phyloP scores from a whole-genome alignment of 306 rosid species.

The Citrullus amarus region DNA sequence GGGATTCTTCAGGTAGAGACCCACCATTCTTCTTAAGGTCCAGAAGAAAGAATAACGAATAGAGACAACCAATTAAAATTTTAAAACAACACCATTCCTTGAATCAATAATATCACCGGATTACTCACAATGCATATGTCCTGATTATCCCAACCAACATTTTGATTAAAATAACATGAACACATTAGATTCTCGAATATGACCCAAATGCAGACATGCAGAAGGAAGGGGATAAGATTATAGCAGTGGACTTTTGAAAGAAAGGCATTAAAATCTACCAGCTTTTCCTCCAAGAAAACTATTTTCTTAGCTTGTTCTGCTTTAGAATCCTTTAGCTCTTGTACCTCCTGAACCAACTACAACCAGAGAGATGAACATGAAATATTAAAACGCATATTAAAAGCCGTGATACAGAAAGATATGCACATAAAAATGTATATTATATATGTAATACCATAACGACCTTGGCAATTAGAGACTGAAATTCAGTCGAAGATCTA shows the following conservation, averaged over 20 bases:
- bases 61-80: not conserved
- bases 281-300: conserved; percentile 35
- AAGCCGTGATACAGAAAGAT: not conserved
- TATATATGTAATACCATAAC: not conserved
- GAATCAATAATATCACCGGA: not conserved
- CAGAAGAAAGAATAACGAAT: not conserved
- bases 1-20: not conserved
- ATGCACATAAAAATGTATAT: not conserved
- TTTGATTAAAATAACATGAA: not conserved
- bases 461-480: conserved; percentile 28
- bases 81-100: not conserved
- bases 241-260: conserved; percentile 1
- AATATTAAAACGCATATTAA: not conserved
- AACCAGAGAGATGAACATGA: not conserved
- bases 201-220: not conserved
- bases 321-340: conserved; percentile 32
- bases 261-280: conserved; percentile 31
- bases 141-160: not conserved
- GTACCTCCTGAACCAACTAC: conserved; percentile 42
- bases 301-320: conserved; percentile 24
- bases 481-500: conserved; percentile 16
- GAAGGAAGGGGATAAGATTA: not conserved
- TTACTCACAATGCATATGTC: not conserved
- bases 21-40: not conserved
- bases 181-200: not conserved